Evolutionary conservation across 352 stramenopile genomes (phyloP).

Genomic region (Globisporangium middletonii): DNA sequence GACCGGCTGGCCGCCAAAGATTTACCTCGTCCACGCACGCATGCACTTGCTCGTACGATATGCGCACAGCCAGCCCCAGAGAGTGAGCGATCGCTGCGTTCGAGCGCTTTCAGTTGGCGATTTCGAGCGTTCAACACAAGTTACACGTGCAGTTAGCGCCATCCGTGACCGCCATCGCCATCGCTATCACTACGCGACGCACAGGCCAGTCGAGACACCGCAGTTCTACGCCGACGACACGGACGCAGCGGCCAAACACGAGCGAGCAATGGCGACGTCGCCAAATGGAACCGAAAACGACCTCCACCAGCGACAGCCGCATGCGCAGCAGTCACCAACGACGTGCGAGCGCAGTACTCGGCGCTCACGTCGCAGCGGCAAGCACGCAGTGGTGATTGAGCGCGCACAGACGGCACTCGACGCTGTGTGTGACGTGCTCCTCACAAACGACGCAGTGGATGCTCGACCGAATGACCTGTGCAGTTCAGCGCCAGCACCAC

Average conservation of each 20-base stretch:
- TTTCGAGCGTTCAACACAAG: slow-evolving; percentile 14
- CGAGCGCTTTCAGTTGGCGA: slow-evolving; percentile 12
- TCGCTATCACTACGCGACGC: not conserved
- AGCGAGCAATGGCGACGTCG: too few species aligned
- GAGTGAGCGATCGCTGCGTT: not conserved
- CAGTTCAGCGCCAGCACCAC: too few species aligned
- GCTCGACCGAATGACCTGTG: too few species aligned
- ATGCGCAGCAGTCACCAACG: not conserved
- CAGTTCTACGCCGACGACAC: too few species aligned
- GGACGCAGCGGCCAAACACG: too few species aligned
- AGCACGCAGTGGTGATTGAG: slow-evolving; percentile 6
- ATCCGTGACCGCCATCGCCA: not conserved
- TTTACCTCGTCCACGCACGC: too few species aligned
- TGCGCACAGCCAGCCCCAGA: too few species aligned
- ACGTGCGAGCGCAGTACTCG: not conserved
- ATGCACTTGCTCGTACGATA: too few species aligned
- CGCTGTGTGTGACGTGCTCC: slow-evolving; percentile 9
- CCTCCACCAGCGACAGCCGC: too few species aligned
- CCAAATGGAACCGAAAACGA: too few species aligned
- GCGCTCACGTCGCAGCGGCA: not conserved
- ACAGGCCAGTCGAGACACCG: too few species aligned
- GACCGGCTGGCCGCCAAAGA: too few species aligned
- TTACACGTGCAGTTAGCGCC: slow-evolving; percentile 7
- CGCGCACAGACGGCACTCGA: slow-evolving; percentile 11
- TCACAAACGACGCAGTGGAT: not conserved